Conservation (phyloP, 1,284 basidiomycete genomes). For the Coniophora puteana region DNA sequence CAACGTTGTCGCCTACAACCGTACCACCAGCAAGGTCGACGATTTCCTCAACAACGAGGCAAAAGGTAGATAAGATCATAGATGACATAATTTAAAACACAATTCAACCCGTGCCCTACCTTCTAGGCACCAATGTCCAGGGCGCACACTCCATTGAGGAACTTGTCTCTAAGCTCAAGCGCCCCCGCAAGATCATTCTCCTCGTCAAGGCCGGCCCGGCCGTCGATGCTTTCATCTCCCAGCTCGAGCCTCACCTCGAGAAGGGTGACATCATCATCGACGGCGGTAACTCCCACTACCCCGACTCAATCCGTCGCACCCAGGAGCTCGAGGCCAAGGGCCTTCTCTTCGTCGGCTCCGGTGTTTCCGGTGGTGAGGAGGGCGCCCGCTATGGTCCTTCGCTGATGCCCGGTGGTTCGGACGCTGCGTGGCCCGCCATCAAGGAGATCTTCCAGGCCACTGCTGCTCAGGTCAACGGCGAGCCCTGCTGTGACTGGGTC, state of each 20-base stretch:
- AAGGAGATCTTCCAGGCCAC: conserved; percentile 99
- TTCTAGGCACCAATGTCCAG: conserved; percentile 86
- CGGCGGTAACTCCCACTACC: conserved; percentile 99
- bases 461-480: conserved; percentile 91
- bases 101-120: conserved; percentile 14
- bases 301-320: conserved; percentile 94
- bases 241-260: conserved; percentile 71
- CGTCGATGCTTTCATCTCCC: conserved; percentile 75
- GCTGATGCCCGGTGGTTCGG: conserved; percentile 98
- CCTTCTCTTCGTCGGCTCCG: conserved; percentile 95
- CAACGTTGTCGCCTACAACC: conserved; percentile 96
- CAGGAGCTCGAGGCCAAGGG: conserved; percentile 94
- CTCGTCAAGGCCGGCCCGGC: conserved; percentile 89
- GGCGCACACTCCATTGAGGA: conserved; percentile 95
- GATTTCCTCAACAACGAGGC: conserved; percentile 95
- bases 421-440: conserved; percentile 93
- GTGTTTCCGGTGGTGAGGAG: conserved; percentile 99
- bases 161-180: conserved; percentile 78
- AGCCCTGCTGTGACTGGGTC: conserved; percentile 99
- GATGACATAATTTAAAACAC: no score
- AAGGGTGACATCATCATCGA: conserved; percentile 95
- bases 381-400: conserved; percentile 97
- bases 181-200: conserved; percentile 88
- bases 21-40: conserved; percentile 96
- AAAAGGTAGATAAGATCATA: conserved; percentile 66